Evolutionary conservation across 352 stramenopile species (phyloP).

Genomic region (Pythium monospermum): DNA sequence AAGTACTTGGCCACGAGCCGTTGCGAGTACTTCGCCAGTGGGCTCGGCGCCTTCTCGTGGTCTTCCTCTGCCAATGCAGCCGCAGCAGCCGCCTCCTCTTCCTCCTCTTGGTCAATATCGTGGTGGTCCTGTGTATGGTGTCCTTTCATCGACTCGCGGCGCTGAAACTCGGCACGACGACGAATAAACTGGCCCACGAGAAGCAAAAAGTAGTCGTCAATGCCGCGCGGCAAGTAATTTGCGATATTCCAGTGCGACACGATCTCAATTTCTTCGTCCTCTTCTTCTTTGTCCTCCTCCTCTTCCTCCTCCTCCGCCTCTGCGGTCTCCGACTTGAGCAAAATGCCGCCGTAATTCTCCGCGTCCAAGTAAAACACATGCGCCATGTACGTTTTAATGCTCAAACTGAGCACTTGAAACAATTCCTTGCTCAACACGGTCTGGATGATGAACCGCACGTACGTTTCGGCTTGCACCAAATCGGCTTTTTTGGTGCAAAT

Average conservation of each 20-base stretch:
- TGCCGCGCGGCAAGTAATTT: slow-evolving; percentile 75
- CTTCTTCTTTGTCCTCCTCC: slow-evolving; percentile 18
- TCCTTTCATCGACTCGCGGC: no score
- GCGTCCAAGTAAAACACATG: slow-evolving; percentile 94
- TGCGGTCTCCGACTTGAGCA: slow-evolving; percentile 41
- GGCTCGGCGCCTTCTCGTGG: slow-evolving; percentile 41
- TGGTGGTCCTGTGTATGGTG: slow-evolving; percentile 16
- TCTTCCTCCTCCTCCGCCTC: slow-evolving; percentile 27
- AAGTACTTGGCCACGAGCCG: slow-evolving; percentile 70
- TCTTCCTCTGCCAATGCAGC: slow-evolving; percentile 20
- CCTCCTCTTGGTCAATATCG: slow-evolving; percentile 23
- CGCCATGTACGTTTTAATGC: slow-evolving; percentile 80
- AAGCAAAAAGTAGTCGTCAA: slow-evolving; percentile 85
- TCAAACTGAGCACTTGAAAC: slow-evolving; percentile 79
- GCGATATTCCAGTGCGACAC: slow-evolving; percentile 89
- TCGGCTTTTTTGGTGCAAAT: slow-evolving; percentile 62
- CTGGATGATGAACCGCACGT: slow-evolving; percentile 93
- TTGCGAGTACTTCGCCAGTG: slow-evolving; percentile 68
- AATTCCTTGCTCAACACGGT: slow-evolving; percentile 85
- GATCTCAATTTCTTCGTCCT: slow-evolving; percentile 43
- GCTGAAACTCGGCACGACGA: slow-evolving; percentile 56
- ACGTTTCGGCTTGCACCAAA: slow-evolving; percentile 88
- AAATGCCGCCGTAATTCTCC: slow-evolving; percentile 94
- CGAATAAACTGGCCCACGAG: slow-evolving; percentile 88
- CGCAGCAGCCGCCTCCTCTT: slow-evolving; percentile 33